A percentile compares a stretch with the other conserved stretches of the same genome.
Conservation (phyloP, 176 grass and related monocot genomes). For the Avena insularis region DNA sequence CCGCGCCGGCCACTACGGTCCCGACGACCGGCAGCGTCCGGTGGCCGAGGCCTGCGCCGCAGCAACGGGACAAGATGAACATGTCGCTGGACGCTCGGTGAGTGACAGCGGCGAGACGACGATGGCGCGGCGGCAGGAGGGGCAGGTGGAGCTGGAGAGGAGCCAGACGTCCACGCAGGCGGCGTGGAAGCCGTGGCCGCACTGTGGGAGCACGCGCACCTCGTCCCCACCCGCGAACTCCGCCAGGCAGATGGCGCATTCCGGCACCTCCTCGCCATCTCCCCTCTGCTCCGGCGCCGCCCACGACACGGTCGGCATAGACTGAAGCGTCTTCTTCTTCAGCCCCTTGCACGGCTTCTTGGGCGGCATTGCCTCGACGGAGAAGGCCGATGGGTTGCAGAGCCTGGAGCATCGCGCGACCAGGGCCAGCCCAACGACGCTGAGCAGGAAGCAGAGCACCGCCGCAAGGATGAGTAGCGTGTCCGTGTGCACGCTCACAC, state of each 20-base stretch:
- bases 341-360: slow-evolving; percentile 47
- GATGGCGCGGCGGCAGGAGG: slow-evolving; percentile 47
- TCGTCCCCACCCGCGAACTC: slow-evolving; percentile 72
- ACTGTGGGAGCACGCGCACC: slow-evolving; percentile 77
- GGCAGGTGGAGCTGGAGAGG: slow-evolving; percentile 74
- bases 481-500: slow-evolving; percentile 50
- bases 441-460: slow-evolving; percentile 38
- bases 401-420: slow-evolving; percentile 58
- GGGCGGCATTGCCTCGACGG: slow-evolving; percentile 21
- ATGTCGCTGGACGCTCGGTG: neutral
- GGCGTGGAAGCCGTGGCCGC: slow-evolving; percentile 81
- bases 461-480: slow-evolving; percentile 25
- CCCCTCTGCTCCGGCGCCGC: neutral
- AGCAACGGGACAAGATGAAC: too few relatives aligned
- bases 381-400: slow-evolving; percentile 53
- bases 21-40: neutral
- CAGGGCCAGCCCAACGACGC: slow-evolving; percentile 76
- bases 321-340: slow-evolving; percentile 55
- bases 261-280: slow-evolving; percentile 28
- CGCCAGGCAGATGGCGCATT: slow-evolving; percentile 87
- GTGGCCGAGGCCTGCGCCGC: neutral
- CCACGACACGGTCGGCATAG: slow-evolving; percentile 60
- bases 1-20: neutral
- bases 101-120: neutral
- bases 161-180: slow-evolving; percentile 90